Evolutionary conservation across 768 basidiomycete genomes (phyloP).

Genomic region (Lentinus tigrinus): DNA sequence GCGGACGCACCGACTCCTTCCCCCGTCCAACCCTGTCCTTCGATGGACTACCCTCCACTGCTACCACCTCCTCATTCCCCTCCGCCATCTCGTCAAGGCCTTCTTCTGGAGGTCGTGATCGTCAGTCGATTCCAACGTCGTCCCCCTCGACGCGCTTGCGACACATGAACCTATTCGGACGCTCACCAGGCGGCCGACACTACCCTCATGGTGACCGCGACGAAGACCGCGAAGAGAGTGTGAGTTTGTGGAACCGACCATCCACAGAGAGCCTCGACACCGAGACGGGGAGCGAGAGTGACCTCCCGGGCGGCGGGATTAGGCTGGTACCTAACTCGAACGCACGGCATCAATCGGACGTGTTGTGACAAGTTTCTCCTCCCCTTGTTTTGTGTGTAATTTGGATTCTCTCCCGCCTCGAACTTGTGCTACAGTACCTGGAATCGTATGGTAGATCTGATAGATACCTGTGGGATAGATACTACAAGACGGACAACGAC

Average conservation of each 20-base stretch:
- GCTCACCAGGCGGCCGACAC: conserved; percentile 14
- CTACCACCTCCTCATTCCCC: conserved; percentile 22
- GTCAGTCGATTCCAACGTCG: conserved; percentile 5
- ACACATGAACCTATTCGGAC: conserved; percentile 14
- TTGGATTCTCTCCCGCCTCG: neutral
- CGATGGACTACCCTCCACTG: conserved; percentile 21
- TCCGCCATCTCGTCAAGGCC: conserved; percentile 9
- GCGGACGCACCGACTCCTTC: conserved; percentile 7
- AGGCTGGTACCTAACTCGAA: conserved; percentile 23
- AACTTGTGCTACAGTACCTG: neutral
- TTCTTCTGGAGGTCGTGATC: conserved; percentile 6
- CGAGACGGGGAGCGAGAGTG: conserved; percentile 10
- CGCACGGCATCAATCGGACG: conserved; percentile 6
- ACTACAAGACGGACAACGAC: neutral
- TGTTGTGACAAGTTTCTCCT: neutral
- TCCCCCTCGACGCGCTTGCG: conserved; percentile 13
- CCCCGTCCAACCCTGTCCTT: conserved; percentile 4
- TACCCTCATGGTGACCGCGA: conserved; percentile 25
- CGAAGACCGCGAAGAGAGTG: conserved; percentile 30
- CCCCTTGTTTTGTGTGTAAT: conserved; percentile 4
- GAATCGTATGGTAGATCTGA: neutral
- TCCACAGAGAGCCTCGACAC: conserved; percentile 17
- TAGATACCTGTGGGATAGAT: neutral
- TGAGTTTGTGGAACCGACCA: conserved; percentile 22
- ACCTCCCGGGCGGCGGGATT: conserved; percentile 18